These are phyloP conservation scores for Durotheca rogersii DNA, from an alignment of 495 filamentous ascomycete species.

Conservation along the genomic window DNA sequence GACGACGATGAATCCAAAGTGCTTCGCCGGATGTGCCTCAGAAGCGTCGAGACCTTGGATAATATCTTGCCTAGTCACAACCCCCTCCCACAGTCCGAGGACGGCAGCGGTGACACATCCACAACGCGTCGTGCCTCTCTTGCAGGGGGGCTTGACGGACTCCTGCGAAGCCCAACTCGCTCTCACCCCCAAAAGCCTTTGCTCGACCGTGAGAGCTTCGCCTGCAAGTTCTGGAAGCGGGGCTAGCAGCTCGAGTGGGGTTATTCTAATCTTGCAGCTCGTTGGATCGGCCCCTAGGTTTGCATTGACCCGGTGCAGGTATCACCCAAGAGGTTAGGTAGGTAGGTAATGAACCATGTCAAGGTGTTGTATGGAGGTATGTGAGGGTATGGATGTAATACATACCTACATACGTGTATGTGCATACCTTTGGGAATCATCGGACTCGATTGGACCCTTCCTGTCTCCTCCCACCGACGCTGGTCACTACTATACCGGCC, in stretches of 20 bases:
- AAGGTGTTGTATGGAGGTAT: too few relatives aligned
- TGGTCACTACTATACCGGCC: too few relatives aligned
- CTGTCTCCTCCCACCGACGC: too few relatives aligned
- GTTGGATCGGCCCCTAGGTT: constrained; percentile 14
- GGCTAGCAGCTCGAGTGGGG: constrained; percentile 7
- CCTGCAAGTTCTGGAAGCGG: constrained; percentile 15
- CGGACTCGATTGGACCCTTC: too few relatives aligned
- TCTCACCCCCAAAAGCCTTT: too few relatives aligned
- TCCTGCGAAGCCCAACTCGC: too few relatives aligned
- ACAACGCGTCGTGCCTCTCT: not conserved
- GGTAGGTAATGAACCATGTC: too few relatives aligned
- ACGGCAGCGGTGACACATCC: not conserved
- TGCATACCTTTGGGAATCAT: too few relatives aligned
- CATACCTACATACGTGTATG: too few relatives aligned
- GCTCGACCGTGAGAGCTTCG: too few relatives aligned
- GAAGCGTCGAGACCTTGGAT: not conserved
- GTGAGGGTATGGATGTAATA: too few relatives aligned
- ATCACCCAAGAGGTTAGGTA: not conserved
- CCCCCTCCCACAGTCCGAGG: not conserved
- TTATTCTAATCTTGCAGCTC: constrained; percentile 10
- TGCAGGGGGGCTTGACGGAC: too few relatives aligned
- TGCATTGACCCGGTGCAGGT: not conserved
- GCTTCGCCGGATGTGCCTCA: constrained; percentile 13
- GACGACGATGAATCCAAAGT: constrained; percentile 19
- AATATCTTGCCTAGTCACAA: constrained; percentile 3